Conservation (phyloP, 2,329 filamentous ascomycete species). For the Arthrobotrys musiformis region DNA sequence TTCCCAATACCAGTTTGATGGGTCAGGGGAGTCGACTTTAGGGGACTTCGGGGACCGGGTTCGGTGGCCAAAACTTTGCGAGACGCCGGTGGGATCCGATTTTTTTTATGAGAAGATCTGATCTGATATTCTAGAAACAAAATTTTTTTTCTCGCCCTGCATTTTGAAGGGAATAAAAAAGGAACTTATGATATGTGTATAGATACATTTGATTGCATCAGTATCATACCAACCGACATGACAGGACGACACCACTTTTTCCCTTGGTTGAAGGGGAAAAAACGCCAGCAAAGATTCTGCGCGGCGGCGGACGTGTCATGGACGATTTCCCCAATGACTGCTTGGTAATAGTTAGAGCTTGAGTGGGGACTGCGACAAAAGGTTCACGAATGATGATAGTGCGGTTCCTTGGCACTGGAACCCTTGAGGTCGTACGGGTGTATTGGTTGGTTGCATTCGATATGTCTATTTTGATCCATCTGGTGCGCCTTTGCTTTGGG, state of each 20-base stretch:
- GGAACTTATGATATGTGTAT: background rate
- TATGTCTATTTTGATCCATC: slow-evolving; percentile 22
- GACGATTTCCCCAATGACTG: background rate
- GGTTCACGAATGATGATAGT: slow-evolving; percentile 9
- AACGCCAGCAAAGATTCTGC: background rate
- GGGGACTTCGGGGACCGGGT: slow-evolving; percentile 32
- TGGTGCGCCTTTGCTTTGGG: slow-evolving; percentile 23
- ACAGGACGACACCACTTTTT: slow-evolving; percentile 12
- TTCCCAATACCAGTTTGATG: slow-evolving; percentile 2
- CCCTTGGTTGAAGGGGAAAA: background rate
- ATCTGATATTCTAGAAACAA: slow-evolving; percentile 21
- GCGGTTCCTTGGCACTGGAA: slow-evolving; percentile 14
- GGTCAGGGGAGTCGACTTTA: background rate
- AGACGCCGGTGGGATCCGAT: slow-evolving; percentile 1
- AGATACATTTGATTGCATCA: background rate
- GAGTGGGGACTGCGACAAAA: slow-evolving; percentile 18
- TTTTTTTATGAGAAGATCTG: background rate
- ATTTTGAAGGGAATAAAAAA: background rate
- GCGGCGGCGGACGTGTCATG: background rate
- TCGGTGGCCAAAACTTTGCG: slow-evolving; percentile 36
- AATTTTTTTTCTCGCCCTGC: slow-evolving; percentile 11
- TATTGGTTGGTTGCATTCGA: slow-evolving; percentile 14
- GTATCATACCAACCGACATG: background rate
- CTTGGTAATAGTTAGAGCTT: slow-evolving; percentile 13
- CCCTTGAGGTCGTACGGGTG: slow-evolving; percentile 6